phyloP scores from a whole-genome alignment of 2,329 filamentous ascomycete genomes.

The Anthostomella pinea region DNA sequence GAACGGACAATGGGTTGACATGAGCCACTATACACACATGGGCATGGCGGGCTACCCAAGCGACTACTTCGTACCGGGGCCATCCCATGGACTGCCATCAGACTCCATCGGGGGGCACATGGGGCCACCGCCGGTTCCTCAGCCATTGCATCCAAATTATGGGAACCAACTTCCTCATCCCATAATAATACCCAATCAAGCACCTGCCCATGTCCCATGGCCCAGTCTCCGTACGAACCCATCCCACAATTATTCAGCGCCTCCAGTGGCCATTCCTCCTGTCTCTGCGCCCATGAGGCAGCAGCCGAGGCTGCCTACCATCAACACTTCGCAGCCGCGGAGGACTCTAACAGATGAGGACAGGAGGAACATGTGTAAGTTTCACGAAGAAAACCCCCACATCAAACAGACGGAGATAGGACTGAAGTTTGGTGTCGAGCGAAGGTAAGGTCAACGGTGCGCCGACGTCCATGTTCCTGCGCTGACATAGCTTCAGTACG shows the following conservation, averaged over 20 bases:
- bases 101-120: slow-evolving; percentile 48
- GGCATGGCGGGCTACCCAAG: slow-evolving; percentile 67
- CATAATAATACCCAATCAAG: slow-evolving; percentile 66
- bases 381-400: slow-evolving; percentile 83
- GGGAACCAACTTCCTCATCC: slow-evolving; percentile 57
- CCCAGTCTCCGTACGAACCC: slow-evolving; percentile 79
- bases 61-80: slow-evolving; percentile 56
- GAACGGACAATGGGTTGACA: slow-evolving; percentile 53
- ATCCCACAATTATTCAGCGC: slow-evolving; percentile 56
- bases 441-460: slow-evolving; percentile 66
- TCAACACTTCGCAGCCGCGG: slow-evolving; percentile 64
- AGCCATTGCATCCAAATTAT: slow-evolving; percentile 49
- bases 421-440: slow-evolving; percentile 89
- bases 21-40: slow-evolving; percentile 64
- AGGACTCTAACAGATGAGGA: slow-evolving; percentile 91
- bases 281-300: slow-evolving; percentile 50
- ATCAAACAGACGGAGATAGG: slow-evolving; percentile 97
- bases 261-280: slow-evolving; percentile 58
- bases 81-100: slow-evolving; percentile 45
- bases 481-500: slow-evolving; percentile 60
- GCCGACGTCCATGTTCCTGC: slow-evolving; percentile 9
- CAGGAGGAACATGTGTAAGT: slow-evolving; percentile 88
- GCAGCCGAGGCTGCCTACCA: slow-evolving; percentile 47
- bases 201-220: slow-evolving; percentile 53
- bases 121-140: slow-evolving; percentile 59